Conservation (phyloP, 495 filamentous ascomycete species). For the Aspergillus avenaceus region DNA sequence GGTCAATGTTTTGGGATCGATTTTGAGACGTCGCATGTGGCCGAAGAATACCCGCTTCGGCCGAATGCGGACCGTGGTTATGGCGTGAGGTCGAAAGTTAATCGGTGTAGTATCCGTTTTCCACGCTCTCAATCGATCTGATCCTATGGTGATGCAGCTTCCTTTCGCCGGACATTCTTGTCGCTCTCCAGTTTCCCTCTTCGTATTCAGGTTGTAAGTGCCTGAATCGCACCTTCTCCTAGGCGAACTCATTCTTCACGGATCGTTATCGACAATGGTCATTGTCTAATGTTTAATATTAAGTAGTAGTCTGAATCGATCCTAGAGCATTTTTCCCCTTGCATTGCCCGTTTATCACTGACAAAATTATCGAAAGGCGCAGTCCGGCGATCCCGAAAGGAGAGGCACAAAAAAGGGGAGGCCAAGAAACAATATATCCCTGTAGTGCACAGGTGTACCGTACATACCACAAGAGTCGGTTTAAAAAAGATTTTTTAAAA, state of each 20-base stretch:
- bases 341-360: background rate
- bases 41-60: conserved; percentile 8
- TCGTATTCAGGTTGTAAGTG: background rate
- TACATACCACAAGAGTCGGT: background rate
- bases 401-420: background rate
- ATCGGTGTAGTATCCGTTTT: background rate
- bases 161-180: background rate
- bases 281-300: background rate
- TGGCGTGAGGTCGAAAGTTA: background rate
- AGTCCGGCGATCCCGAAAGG: background rate
- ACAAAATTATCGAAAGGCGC: background rate
- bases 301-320: background rate
- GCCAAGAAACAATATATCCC: background rate
- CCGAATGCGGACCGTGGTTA: conserved; percentile 2
- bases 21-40: background rate
- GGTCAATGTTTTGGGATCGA: background rate
- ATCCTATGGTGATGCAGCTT: background rate
- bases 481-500: too few relatives aligned
- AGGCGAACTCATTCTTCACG: background rate
- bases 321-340: too few relatives aligned
- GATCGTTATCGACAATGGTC: background rate
- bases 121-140: background rate
- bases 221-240: background rate
- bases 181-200: background rate
- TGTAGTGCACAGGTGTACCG: background rate